Evolutionary conservation across 495 filamentous ascomycete species (phyloP), one percentile per base, ranked within the genome.

Genomic region (Hyaloscypha finlandica): DNA sequence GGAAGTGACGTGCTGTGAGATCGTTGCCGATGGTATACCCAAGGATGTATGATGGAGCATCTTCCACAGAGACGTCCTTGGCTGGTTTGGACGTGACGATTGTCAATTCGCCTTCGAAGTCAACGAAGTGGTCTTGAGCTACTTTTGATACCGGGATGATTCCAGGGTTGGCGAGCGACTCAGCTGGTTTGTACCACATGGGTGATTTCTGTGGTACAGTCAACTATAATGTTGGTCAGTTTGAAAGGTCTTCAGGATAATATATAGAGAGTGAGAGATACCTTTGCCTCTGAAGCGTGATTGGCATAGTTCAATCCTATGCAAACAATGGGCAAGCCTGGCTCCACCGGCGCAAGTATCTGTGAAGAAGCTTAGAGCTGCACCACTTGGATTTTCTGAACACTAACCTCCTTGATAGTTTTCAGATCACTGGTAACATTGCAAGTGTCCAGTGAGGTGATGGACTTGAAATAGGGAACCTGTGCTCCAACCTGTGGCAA

Each of bases 1-100:
- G 80, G 69, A 75, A 81, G 31, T 73, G 70, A 6, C 80, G 78
- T n/a, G 77, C 77, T n/a, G 78, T 77, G 30, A 82, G 68, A 65
- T 82, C 80, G 73, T 81, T 81, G 65, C 79, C 79, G 60, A 77
- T 66, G 0, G 80, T 80, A 66, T 82, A 82, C 52, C 78, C 80
- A 29, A 80, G 74, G 65, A 82, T 76, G 68, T 79, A 77, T 55
- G 66, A 65, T 19, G 63, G 59, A 14, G 77, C 77, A 61, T 79
- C 63, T 25, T 74, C 69, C 8, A 71, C 71, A 11, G 68, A 68
- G 31, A 80, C 61, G 66, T 81, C 72, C 45, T 48, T 61, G 11
- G 20, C 59, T 29, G 33, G 16, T 8, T 48, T 33, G 33, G 22
- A 20, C 8, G 37, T 33, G 25, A 61, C 59, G 11, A 48, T 33